Conservation (phyloP, 495 filamentous ascomycete genomes). For the Haplographium delicatum region DNA sequence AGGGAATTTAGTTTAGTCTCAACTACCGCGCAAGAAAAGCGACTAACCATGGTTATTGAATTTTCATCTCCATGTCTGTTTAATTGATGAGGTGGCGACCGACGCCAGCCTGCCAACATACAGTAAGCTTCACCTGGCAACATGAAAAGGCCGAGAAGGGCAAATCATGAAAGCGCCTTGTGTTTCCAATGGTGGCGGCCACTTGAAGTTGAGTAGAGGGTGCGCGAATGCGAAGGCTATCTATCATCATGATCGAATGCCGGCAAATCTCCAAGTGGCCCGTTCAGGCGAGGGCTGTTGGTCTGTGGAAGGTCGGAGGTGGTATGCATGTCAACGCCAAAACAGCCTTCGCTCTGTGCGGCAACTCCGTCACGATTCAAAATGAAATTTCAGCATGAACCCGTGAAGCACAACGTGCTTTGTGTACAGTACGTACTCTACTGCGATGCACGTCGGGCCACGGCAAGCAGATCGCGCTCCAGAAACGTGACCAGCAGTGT, state of each 20-base stretch:
- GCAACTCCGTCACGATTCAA: conserved; percentile 15
- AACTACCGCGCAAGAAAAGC: not conserved
- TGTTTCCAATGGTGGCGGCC: not conserved
- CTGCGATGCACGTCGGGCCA: not conserved
- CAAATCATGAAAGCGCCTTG: too few species aligned
- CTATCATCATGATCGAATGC: too few species aligned
- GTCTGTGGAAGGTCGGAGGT: too few species aligned
- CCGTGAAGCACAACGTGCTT: conserved; percentile 15
- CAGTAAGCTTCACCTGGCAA: too few species aligned
- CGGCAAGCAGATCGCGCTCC: conserved; percentile 14
- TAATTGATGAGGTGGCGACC: not conserved
- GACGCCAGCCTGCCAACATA: too few species aligned
- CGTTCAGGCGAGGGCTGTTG: too few species aligned
- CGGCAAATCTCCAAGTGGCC: conserved; percentile 19
- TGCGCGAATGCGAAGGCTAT: too few species aligned
- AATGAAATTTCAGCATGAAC: conserved; percentile 12
- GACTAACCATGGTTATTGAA: not conserved
- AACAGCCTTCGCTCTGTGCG: conserved; percentile 11
- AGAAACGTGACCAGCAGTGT: conserved; percentile 11
- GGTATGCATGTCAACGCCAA: conserved; percentile 4
- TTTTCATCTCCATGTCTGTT: not conserved
- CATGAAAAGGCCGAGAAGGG: too few species aligned
- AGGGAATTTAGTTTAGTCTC: not conserved
- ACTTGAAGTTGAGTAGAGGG: too few species aligned
- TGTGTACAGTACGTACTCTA: not conserved